Conservation (phyloP, 1,284 basidiomycete genomes). For the Cryptococcus sp. region DNA sequence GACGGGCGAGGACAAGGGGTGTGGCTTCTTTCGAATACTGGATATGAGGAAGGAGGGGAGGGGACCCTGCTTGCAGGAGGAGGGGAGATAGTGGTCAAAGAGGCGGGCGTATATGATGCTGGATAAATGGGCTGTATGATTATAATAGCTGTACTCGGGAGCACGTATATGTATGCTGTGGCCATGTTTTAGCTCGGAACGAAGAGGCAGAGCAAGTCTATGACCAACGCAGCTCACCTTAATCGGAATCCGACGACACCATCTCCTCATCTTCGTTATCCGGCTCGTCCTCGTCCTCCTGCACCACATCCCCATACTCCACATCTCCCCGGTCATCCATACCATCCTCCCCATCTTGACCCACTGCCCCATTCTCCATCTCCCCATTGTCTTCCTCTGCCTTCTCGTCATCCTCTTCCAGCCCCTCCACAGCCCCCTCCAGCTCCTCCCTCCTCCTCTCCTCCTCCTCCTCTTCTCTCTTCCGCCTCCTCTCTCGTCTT, state of each 20-base stretch:
- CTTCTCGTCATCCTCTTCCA: slow-evolving; percentile 13
- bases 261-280: slow-evolving; percentile 27
- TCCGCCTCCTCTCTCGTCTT: slow-evolving; percentile 22
- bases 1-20: slow-evolving; percentile 74
- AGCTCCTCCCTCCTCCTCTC: slow-evolving; percentile 26
- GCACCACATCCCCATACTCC: slow-evolving; percentile 37
- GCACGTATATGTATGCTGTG: neutral
- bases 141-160: neutral
- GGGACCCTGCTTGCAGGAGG: slow-evolving; percentile 41
- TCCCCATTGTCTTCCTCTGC: slow-evolving; percentile 18
- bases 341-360: slow-evolving; percentile 22
- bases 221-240: neutral
- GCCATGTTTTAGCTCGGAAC: no score
- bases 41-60: slow-evolving; percentile 71
- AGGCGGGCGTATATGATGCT: slow-evolving; percentile 3
- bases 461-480: slow-evolving; percentile 22
- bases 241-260: slow-evolving; percentile 3
- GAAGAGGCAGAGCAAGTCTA: no score
- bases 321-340: slow-evolving; percentile 30
- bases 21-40: slow-evolving; percentile 74
- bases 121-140: slow-evolving; percentile 3
- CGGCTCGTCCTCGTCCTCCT: slow-evolving; percentile 40
- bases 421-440: slow-evolving; percentile 17
- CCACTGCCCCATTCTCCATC: slow-evolving; percentile 25
- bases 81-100: slow-evolving; percentile 4